A percentile compares a stretch with the other conserved stretches of the same genome.
Evolutionary conservation across 768 basidiomycete species (phyloP).

Genomic region (Daedaleopsis sinensis): DNA sequence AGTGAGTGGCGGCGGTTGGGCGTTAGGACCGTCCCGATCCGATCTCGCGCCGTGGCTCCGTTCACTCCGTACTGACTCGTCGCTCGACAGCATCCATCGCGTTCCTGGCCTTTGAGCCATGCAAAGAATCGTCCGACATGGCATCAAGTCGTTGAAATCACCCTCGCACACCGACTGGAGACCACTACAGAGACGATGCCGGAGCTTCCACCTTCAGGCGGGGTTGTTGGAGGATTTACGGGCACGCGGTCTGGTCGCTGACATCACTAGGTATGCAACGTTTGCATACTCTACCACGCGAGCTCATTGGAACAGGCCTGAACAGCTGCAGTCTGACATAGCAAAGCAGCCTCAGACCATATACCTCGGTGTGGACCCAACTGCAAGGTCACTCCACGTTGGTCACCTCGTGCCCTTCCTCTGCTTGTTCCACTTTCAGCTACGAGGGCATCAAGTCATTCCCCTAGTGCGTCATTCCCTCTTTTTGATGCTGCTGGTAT

Average conservation of each 20-base stretch:
- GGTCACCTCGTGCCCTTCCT: conserved; percentile 93
- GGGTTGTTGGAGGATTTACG: conserved; percentile 37
- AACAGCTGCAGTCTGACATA: conserved; percentile 15
- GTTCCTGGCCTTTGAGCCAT: conserved; percentile 1
- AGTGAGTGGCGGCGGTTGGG: conserved; percentile 8
- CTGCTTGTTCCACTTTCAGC: conserved; percentile 83
- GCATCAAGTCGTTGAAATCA: background rate
- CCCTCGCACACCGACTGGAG: background rate
- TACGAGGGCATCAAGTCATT: conserved; percentile 81
- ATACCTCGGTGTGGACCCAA: conserved; percentile 93
- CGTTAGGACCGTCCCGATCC: conserved; percentile 24
- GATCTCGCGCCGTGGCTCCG: conserved; percentile 13
- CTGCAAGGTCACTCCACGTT: conserved; percentile 86
- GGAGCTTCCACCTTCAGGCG: conserved; percentile 21
- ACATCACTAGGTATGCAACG: conserved; percentile 36
- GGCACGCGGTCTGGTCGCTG: conserved; percentile 37
- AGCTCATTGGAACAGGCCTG: conserved; percentile 10
- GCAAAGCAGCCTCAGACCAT: conserved; percentile 47
- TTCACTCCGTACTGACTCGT: background rate
- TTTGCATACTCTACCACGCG: background rate
- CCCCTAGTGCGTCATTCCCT: conserved; percentile 67
- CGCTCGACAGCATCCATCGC: background rate
- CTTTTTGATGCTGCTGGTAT: background rate
- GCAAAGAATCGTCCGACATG: conserved; percentile 13
- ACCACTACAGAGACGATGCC: conserved; percentile 7